Conservation (phyloP, 2,329 filamentous ascomycete genomes). For the Orbilia blumenaviensis region DNA sequence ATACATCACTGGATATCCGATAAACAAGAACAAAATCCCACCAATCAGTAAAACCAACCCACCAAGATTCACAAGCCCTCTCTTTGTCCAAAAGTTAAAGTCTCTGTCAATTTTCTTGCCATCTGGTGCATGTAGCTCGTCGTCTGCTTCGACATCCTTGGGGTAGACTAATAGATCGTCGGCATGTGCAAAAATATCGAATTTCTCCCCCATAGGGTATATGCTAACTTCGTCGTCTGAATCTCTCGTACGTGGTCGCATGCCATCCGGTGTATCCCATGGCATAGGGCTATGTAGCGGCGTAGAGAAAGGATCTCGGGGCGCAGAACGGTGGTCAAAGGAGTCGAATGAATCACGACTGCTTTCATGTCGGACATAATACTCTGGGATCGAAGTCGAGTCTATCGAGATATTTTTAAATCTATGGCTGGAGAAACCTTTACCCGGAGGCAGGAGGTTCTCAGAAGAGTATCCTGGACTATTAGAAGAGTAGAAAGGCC, state of each 20-base stretch:
- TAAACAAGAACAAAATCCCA: slow-evolving; percentile 72
- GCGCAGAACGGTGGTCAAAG: slow-evolving; percentile 16
- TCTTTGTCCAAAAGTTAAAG: slow-evolving; percentile 72
- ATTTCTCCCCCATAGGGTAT: slow-evolving; percentile 77
- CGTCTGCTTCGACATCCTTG: slow-evolving; percentile 77
- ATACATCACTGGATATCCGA: slow-evolving; percentile 76
- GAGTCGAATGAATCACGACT: slow-evolving; percentile 43
- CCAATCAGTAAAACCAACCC: slow-evolving; percentile 69
- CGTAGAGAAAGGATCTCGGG: slow-evolving; percentile 45
- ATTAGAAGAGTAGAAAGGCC: slow-evolving; percentile 22
- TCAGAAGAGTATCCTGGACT: slow-evolving; percentile 19
- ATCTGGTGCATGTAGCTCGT: slow-evolving; percentile 76
- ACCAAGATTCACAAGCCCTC: slow-evolving; percentile 73
- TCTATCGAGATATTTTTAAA: slow-evolving; percentile 33
- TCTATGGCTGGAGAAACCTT: slow-evolving; percentile 36
- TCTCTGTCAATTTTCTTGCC: slow-evolving; percentile 71
- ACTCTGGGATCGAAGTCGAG: slow-evolving; percentile 36
- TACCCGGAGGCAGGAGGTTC: slow-evolving; percentile 29
- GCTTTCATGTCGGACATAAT: slow-evolving; percentile 29
- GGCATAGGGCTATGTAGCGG: slow-evolving; percentile 34
- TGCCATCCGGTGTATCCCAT: slow-evolving; percentile 34
- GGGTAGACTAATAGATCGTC: slow-evolving; percentile 74
- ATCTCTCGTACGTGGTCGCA: slow-evolving; percentile 70
- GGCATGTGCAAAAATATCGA: slow-evolving; percentile 73
- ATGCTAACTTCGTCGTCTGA: slow-evolving; percentile 67